Conservation (phyloP, 2,329 filamentous ascomycete species). For the Trichoderma brevicompactum region DNA sequence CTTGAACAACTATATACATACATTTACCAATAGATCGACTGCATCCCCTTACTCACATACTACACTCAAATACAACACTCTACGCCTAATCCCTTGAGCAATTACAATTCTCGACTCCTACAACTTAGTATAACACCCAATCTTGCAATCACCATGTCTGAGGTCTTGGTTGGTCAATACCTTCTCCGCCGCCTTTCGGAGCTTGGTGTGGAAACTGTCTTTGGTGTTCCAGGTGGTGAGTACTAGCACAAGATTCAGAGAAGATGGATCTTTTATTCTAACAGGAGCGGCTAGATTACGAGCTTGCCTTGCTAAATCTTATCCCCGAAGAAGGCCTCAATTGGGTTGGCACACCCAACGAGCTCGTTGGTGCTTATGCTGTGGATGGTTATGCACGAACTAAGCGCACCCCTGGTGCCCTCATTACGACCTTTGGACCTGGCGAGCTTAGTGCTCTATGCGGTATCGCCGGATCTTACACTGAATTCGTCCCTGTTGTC, state of each 20-base stretch:
- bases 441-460: constrained; percentile 15
- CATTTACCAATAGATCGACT: too few relatives aligned
- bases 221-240: constrained; percentile 24
- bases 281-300: neutral
- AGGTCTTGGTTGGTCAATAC: constrained; percentile 14
- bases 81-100: too few relatives aligned
- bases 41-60: too few relatives aligned
- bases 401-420: neutral
- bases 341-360: constrained; percentile 20
- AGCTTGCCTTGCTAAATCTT: constrained; percentile 17
- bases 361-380: constrained; percentile 20
- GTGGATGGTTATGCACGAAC: constrained; percentile 24
- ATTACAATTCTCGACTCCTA: too few relatives aligned
- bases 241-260: too few relatives aligned
- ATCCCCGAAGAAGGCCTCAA: neutral
- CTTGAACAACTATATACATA: too few relatives aligned
- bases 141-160: neutral
- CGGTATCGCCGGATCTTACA: constrained; percentile 14
- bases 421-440: constrained; percentile 21
- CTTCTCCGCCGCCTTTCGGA: constrained; percentile 12
- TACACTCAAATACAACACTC: too few relatives aligned
- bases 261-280: too few relatives aligned
- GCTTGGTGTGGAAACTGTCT: constrained; percentile 14
- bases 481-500: constrained; percentile 18
- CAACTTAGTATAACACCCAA: too few relatives aligned